phyloP scores from a whole-genome alignment of 441 rosid species.

The Gossypium trilobum region DNA sequence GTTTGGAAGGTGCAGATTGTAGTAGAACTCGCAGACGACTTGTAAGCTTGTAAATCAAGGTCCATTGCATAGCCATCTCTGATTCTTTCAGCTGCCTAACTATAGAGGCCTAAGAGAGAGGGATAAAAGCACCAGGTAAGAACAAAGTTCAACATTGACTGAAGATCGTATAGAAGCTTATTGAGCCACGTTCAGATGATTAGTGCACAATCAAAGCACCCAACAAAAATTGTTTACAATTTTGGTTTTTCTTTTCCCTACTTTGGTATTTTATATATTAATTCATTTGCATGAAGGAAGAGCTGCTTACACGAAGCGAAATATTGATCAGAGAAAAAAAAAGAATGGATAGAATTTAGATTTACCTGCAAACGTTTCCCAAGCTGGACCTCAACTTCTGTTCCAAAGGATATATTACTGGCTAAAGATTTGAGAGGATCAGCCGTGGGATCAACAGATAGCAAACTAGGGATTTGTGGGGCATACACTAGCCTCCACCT shows the following conservation, averaged over 20 bases:
- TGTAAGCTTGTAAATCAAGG: constrained; percentile 77
- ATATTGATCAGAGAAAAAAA: not conserved
- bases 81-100: constrained; percentile 95
- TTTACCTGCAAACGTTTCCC: constrained; percentile 87
- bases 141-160: constrained; percentile 5
- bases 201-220: not conserved
- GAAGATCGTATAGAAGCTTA: not conserved
- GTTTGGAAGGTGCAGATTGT: constrained; percentile 82
- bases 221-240: not conserved
- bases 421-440: constrained; percentile 94
- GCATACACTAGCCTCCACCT: constrained; percentile 98
- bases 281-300: not conserved
- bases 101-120: constrained; percentile 54
- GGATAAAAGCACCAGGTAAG: not conserved
- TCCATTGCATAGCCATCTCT: constrained; percentile 95
- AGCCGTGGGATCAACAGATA: constrained; percentile 81
- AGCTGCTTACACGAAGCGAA: not conserved
- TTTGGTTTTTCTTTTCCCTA: not conserved
- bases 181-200: not conserved
- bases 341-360: not conserved
- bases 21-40: constrained; percentile 81
- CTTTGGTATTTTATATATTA: not conserved
- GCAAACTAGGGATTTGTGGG: constrained; percentile 91
- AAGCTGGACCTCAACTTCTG: constrained; percentile 91
- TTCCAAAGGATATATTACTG: constrained; percentile 74